These are phyloP conservation scores for Phyllosticta citrichinensis DNA, from an alignment of 2,329 filamentous ascomycete genomes.

Conservation along the genomic window DNA sequence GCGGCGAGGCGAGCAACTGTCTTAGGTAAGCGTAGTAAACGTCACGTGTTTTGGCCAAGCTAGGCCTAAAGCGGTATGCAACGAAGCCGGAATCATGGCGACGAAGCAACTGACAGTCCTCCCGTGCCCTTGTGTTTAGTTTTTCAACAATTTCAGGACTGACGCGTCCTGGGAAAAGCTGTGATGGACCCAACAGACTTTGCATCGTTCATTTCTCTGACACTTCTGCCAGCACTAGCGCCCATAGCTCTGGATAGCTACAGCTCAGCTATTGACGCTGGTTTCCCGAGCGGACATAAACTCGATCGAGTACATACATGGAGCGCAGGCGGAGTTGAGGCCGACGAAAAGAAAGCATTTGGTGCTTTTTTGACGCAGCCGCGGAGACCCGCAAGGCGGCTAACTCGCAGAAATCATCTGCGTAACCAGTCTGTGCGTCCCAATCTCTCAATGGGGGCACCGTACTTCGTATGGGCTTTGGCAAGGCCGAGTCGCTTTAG, in stretches of 20 bases:
- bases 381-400: not conserved
- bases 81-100: not conserved
- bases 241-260: not conserved
- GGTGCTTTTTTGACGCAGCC: not conserved
- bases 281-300: not conserved
- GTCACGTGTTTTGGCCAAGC: not conserved
- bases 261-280: not conserved
- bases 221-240: not conserved
- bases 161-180: not conserved
- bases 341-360: not conserved
- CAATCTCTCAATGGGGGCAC: not conserved
- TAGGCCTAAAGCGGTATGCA: not conserved
- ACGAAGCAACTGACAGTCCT: not conserved
- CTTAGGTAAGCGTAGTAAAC: not conserved
- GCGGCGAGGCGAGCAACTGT: not conserved
- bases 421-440: not conserved
- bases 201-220: not conserved
- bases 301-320: not conserved
- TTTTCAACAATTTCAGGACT: not conserved
- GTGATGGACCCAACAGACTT: not conserved
- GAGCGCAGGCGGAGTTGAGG: not conserved
- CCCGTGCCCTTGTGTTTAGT: not conserved
- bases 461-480: not conserved
- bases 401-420: not conserved
- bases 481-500: not conserved